Percentiles rank a stretch among this genome's conserved stretches.
phyloP scores from a whole-genome alignment of 208 protist species.

The Crithidia acanthocephali region DNA sequence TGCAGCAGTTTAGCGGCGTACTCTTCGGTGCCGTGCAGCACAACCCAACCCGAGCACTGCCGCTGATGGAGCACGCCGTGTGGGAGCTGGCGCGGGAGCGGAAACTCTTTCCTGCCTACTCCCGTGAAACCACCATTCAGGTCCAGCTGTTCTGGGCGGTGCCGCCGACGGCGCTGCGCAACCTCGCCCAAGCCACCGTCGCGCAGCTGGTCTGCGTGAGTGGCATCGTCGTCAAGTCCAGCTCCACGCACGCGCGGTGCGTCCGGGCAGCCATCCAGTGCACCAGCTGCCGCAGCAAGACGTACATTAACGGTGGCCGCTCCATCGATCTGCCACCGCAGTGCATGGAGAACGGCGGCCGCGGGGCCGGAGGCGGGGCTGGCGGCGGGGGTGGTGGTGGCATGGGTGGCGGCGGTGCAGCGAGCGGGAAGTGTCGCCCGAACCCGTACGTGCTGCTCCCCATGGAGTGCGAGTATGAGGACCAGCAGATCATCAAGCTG shows the following conservation, averaged over 20 bases:
- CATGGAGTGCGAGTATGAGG: conserved; percentile 94
- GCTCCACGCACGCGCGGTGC: conserved; percentile 80
- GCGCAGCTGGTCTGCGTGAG: conserved; percentile 84
- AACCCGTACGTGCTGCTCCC: conserved; percentile 94
- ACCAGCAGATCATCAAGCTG: conserved; percentile 94
- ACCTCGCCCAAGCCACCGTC: conserved; percentile 79
- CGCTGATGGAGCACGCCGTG: conserved; percentile 84
- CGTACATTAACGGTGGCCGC: conserved; percentile 79
- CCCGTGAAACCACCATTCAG: conserved; percentile 78
- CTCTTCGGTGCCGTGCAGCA: conserved; percentile 77
- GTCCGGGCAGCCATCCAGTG: conserved; percentile 90
- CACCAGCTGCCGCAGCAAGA: conserved; percentile 88
- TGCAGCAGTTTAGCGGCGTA: conserved; percentile 83
- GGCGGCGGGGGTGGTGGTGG: conserved; percentile 28
- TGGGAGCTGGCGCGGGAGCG: conserved; percentile 81
- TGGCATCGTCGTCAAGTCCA: conserved; percentile 92
- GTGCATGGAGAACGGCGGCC: conserved; percentile 85
- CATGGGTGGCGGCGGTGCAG: conserved; percentile 16
- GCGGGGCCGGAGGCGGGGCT: conserved; percentile 21
- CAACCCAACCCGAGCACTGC: conserved; percentile 73
- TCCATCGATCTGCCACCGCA: conserved; percentile 82
- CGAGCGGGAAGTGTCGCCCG: conserved; percentile 74
- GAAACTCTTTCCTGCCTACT: conserved; percentile 65
- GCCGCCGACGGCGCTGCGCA: conserved; percentile 76
- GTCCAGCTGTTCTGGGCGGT: conserved; percentile 91